These are phyloP conservation scores for Hippophae rhamnoides DNA, from an alignment of 306 rosid genomes.

Conservation along the genomic window DNA sequence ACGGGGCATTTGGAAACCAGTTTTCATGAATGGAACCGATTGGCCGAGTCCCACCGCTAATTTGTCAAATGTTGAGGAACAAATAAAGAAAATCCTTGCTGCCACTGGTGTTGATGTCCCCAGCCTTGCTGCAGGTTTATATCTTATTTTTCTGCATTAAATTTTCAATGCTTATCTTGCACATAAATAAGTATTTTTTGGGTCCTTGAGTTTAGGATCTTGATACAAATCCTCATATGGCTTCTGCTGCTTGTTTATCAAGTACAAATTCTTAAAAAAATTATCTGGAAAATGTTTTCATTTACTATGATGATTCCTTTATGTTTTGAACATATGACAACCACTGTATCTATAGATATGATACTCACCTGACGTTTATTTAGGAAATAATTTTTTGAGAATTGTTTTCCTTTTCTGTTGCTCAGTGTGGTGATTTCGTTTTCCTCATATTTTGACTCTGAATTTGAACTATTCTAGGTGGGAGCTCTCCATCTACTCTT, in stretches of 20 bases:
- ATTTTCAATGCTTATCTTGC: conserved; percentile 3
- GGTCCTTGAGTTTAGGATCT: neutral
- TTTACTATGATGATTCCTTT: no score
- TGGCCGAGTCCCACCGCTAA: conserved; percentile 99
- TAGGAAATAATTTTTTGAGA: neutral
- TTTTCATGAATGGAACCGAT: conserved; percentile 91
- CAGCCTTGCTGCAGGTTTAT: conserved; percentile 77
- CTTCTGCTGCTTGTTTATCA: no score
- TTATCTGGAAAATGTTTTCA: no score
- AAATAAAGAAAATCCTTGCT: conserved; percentile 82
- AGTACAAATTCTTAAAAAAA: no score
- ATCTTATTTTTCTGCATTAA: conserved; percentile 6
- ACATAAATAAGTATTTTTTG: neutral
- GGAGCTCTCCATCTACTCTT: conserved; percentile 78
- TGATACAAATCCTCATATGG: no score
- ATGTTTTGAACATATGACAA: no score
- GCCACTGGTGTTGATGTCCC: conserved; percentile 92
- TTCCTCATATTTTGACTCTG: neutral
- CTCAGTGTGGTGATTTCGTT: neutral
- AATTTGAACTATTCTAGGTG: conserved; percentile 32
- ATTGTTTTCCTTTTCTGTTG: neutral
- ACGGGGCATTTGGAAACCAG: conserved; percentile 88
- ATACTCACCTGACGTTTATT: no score
- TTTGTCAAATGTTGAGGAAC: conserved; percentile 75
- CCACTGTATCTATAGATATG: no score